Evolutionary conservation across 177 flowering plant genomes (phyloP), one percentile per base, ranked within the genome.

Genomic region (Vitis hybrid): DNA sequence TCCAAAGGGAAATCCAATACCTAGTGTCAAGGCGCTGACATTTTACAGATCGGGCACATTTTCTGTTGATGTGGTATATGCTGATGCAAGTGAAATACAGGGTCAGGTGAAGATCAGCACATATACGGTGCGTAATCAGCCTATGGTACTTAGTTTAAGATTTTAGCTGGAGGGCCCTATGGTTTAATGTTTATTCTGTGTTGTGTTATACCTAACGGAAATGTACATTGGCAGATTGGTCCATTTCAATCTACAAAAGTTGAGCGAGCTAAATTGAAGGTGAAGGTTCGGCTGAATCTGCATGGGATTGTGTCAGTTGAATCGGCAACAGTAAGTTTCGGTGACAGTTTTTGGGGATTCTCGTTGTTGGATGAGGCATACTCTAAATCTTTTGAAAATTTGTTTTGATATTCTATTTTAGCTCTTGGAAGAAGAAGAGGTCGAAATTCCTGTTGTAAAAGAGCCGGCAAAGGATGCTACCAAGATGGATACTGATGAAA

Each of bases 381-480:
- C 2, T 39, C 11, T 48, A 4, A 11, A 4, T 55, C 51, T 20
- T 34, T 12, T 50, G 20, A 0, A 34, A 39, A 2, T 19, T 15
- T 22, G 59, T 50, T 20, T 45, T 31, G 14, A 57, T 13, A 26
- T 7, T 51, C 56, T 68, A 56, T 59, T 79, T 11, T 76, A 94
- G 97, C 90, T 92, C 11, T 31, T 94, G 74, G 97, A 92, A 73
- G 99, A 94, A 78, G 97, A 94, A 66, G 97, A 93, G 67, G 73
- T 80, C 61, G 94, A 92, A 56, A 83, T 91, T 68, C 91, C 92
- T 34, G 97, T 91, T 50, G 76, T 79, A 22, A 87, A 83, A 73
- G 98, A 92, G 71, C 73, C 84, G 26, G 64, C 75, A 14, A 82
- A 84, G 53, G 91, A 90, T 70, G 63, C 82, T 59, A 59, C 85